Base-by-base conservation (phyloP, 257 asterid genomes). In the Paulownia fortunei region DNA sequence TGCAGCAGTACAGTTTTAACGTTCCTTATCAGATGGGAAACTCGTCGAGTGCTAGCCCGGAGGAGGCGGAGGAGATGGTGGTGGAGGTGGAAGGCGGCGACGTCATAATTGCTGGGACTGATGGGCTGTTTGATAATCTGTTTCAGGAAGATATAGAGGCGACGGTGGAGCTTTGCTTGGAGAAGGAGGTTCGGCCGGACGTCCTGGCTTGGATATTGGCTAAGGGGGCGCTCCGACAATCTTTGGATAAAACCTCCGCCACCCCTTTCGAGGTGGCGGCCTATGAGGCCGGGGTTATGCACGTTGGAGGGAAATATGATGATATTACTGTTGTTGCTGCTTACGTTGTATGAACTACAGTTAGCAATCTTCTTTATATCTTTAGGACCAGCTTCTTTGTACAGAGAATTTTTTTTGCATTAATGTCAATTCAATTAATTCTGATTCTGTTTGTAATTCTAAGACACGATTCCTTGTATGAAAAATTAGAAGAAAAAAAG, bases 281-380 rank as follows among this genome's bases (percentile, higher is more conserved):
- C 8, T 0, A 2, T 21, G 70, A 63, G 5, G 85, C 75, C 11
- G 90, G 89, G 1, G 1, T 64, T 2, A 1, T 0, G 4, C 47
- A 1, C 5, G 1, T 0, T 13, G 93, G 93, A 3, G 92, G 93
- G 41, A 88, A 87, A 58, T 13, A 36, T 1, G 96, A 90, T 73
- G 93, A 90, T 54, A 81, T 90, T 52, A 87, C 92, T 0, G 88
- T 88, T 1, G 23, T 85, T 2, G 85, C 81, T 39, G 92, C 88
- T 16, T 18, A 56, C 27, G 18, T 84, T 58, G 18, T 26, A 4
- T n/a, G n/a, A n/a, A n/a, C n/a, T n/a, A n/a, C n/a, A n/a, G n/a
- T n/a, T n/a, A n/a, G n/a, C n/a, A n/a, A n/a, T n/a, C n/a, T n/a
- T n/a, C n/a, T n/a, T n/a, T n/a, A n/a, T n/a, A n/a, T n/a, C n/a